A percentile compares a stretch with the other conserved stretches of the same genome.
Evolutionary conservation across 768 basidiomycete species (phyloP).

Genomic region (Mycena belliarum): DNA sequence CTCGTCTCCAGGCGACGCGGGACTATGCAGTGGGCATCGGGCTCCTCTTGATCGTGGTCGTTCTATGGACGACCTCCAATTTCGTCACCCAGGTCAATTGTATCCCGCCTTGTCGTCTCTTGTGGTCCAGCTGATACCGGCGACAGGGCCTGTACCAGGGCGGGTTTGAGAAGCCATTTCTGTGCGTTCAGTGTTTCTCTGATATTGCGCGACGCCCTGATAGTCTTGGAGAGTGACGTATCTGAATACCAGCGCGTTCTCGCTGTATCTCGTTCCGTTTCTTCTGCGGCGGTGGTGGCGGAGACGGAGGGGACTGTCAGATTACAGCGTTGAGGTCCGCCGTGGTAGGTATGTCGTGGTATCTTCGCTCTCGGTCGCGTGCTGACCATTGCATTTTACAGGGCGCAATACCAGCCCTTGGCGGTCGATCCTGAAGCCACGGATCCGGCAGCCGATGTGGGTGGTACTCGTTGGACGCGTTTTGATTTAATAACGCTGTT

Average conservation of each 20-base stretch:
- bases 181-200: slow-evolving; percentile 43
- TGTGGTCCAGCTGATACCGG: not conserved
- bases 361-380: not conserved
- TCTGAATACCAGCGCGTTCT: slow-evolving; percentile 88
- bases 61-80: slow-evolving; percentile 88
- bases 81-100: slow-evolving; percentile 77
- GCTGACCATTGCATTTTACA: slow-evolving; percentile 3
- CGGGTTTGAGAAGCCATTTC: slow-evolving; percentile 88
- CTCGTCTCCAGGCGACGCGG: slow-evolving; percentile 13
- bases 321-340: not conserved
- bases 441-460: not conserved
- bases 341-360: slow-evolving; percentile 9
- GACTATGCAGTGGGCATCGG: slow-evolving; percentile 60
- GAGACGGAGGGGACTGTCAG: slow-evolving; percentile 15
- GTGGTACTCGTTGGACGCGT: not conserved
- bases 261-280: slow-evolving; percentile 75
- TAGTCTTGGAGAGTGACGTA: slow-evolving; percentile 71
- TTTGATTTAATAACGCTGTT: not conserved
- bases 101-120: not conserved
- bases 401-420: slow-evolving; percentile 30
- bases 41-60: slow-evolving; percentile 72
- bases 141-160: slow-evolving; percentile 49
- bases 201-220: not conserved
- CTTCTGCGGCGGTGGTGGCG: slow-evolving; percentile 35
- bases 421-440: slow-evolving; percentile 20